Percentiles rank a stretch among this genome's conserved stretches.
Evolutionary conservation across 257 asterid genomes (phyloP).

Genomic region (Anisodus tanguticus): DNA sequence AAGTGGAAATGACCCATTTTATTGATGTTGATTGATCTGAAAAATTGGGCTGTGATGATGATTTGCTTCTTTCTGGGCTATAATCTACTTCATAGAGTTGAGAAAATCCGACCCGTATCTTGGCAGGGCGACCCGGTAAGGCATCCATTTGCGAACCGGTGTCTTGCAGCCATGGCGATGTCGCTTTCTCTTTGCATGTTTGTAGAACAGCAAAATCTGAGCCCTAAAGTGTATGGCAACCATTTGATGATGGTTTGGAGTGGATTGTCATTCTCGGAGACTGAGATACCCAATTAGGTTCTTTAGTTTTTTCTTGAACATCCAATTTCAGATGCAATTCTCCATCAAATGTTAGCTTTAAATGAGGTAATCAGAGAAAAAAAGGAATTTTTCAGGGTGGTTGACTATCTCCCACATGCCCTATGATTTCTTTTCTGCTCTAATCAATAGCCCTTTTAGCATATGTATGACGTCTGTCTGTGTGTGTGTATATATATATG

Average conservation of each 20-base stretch:
- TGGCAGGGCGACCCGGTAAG: conserved; percentile 34
- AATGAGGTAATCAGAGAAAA: not conserved
- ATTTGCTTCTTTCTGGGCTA: not conserved
- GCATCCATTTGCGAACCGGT: not conserved
- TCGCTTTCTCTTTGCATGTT: not conserved
- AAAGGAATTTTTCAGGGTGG: conserved; percentile 22
- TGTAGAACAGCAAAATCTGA: not conserved
- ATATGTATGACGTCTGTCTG: no score
- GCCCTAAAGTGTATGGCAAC: not conserved
- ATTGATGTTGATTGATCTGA: no score
- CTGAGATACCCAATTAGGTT: not conserved
- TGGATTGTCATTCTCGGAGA: not conserved
- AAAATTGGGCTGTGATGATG: not conserved
- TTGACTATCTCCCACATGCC: conserved; percentile 35
- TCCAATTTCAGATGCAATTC: not conserved
- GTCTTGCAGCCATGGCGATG: not conserved
- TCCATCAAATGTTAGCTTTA: not conserved
- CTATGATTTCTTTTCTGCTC: conserved; percentile 6
- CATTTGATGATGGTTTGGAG: not conserved
- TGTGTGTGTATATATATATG: no score
- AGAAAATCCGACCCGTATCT: conserved; percentile 30
- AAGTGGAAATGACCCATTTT: no score
- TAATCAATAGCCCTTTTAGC: not conserved
- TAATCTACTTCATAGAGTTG: not conserved
- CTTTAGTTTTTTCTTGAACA: not conserved